Evolutionary conservation across 352 stramenopile species (phyloP).

Genomic region (Thalassiosira oceanica): DNA sequence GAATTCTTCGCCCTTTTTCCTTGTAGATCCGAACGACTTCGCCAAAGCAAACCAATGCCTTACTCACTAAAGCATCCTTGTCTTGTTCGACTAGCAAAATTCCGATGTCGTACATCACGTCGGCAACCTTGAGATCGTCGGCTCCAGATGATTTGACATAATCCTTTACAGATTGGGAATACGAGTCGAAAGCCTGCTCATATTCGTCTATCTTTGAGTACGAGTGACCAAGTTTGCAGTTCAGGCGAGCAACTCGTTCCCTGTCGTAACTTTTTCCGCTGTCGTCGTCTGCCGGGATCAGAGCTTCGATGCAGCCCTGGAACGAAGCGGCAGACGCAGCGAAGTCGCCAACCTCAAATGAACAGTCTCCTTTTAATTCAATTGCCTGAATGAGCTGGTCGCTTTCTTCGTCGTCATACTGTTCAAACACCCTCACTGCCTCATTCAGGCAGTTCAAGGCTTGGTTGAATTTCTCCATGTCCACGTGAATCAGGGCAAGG

Average conservation of each 20-base stretch:
- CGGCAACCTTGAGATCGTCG: constrained; percentile 35
- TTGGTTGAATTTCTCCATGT: constrained; percentile 32
- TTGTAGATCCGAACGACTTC: constrained; percentile 45
- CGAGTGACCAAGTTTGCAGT: constrained; percentile 40
- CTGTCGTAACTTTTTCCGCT: constrained; percentile 5
- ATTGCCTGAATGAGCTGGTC: constrained; percentile 19
- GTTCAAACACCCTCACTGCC: constrained; percentile 39
- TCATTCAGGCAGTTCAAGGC: constrained; percentile 52
- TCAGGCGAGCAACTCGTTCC: constrained; percentile 28
- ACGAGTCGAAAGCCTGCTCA: constrained; percentile 44
- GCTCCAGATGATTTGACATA: constrained; percentile 29
- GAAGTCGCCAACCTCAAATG: constrained; percentile 30
- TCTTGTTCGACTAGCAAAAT: constrained; percentile 22
- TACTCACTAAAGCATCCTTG: constrained; percentile 16
- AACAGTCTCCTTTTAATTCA: constrained; percentile 45
- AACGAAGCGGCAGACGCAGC: constrained; percentile 18
- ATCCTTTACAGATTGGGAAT: constrained; percentile 37
- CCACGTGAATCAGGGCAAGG: constrained; percentile 41
- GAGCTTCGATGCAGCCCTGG: constrained; percentile 35
- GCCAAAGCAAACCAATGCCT: constrained; percentile 43
- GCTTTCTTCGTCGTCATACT: constrained; percentile 22
- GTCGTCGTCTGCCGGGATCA: constrained; percentile 10
- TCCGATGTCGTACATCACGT: constrained; percentile 53
- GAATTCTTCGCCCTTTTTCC: constrained; percentile 22
- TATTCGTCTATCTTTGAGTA: constrained; percentile 41